Evolutionary conservation across 2,329 filamentous ascomycete species (phyloP).

Genomic region (Pseudogymnoascus destructans): DNA sequence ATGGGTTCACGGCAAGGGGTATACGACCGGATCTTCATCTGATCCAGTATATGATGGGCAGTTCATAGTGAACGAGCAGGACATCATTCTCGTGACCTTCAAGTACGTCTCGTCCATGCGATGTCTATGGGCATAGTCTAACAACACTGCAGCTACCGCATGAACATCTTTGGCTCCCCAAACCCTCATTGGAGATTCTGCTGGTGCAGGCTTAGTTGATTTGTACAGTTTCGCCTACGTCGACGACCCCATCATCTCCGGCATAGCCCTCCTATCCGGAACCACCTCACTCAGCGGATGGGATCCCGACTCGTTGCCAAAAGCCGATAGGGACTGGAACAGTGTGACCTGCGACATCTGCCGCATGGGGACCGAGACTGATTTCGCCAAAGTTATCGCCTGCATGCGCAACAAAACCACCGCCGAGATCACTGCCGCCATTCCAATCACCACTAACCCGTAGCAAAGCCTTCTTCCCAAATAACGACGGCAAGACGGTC

Average conservation of each 20-base stretch:
- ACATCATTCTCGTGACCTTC: constrained; percentile 34
- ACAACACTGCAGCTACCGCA: constrained; percentile 24
- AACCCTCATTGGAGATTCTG: constrained; percentile 41
- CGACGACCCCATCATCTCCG: constrained; percentile 24
- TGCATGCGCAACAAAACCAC: constrained; percentile 12
- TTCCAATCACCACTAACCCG: constrained; percentile 2
- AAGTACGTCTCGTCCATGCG: constrained; percentile 31
- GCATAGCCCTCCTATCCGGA: constrained; percentile 18
- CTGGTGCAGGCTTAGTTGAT: constrained; percentile 41
- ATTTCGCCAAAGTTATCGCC: constrained; percentile 8
- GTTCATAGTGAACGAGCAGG: constrained; percentile 31
- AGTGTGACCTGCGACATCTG: constrained; percentile 9
- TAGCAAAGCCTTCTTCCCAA: neutral
- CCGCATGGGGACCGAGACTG: constrained; percentile 4
- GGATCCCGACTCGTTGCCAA: constrained; percentile 7
- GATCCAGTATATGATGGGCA: constrained; percentile 32
- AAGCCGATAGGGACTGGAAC: constrained; percentile 12
- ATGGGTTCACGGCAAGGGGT: constrained; percentile 34
- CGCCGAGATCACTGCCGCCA: constrained; percentile 9
- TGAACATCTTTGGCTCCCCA: constrained; percentile 30
- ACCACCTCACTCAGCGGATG: constrained; percentile 8
- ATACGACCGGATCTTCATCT: constrained; percentile 28
- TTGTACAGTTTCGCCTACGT: constrained; percentile 24
- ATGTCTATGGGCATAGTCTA: neutral
- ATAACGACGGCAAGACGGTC: constrained; percentile 11